Evolutionary conservation across 1,139 yeast species (phyloP).

Genomic region (Yamadazyma spencermartinsiae): DNA sequence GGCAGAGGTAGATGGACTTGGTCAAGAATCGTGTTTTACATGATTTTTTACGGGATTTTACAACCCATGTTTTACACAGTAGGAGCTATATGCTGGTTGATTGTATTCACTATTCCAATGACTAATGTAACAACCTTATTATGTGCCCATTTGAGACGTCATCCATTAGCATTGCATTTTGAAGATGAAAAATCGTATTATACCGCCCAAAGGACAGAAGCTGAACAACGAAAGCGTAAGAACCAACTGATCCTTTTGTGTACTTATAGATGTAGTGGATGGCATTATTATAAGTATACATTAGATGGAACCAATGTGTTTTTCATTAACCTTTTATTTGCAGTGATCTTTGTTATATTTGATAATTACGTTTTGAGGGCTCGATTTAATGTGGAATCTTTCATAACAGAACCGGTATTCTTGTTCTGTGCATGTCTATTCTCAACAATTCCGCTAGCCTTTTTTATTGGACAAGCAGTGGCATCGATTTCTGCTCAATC

Average conservation of each 20-base stretch:
- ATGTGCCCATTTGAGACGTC: constrained; percentile 79
- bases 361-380: constrained; percentile 71
- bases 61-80: constrained; percentile 66
- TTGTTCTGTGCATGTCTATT: constrained; percentile 76
- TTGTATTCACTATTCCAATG: constrained; percentile 93
- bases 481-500: constrained; percentile 98
- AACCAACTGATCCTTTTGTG: constrained; percentile 59
- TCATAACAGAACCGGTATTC: constrained; percentile 61
- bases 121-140: constrained; percentile 63
- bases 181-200: constrained; percentile 59
- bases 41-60: constrained; percentile 65
- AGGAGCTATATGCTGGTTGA: constrained; percentile 70
- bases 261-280: constrained; percentile 89
- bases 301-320: constrained; percentile 95
- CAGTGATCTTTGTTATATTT: constrained; percentile 79
- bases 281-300: constrained; percentile 92
- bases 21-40: constrained; percentile 79
- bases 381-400: constrained; percentile 42
- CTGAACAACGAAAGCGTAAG: constrained; percentile 25
- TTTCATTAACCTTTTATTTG: constrained; percentile 76
- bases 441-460: constrained; percentile 90
- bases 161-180: constrained; percentile 82
- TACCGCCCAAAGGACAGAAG: constrained; percentile 21
- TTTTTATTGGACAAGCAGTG: constrained; percentile 97
- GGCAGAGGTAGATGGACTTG: constrained; percentile 94